Evolutionary conservation across 805 yeast species (phyloP).

Genomic region (Spathaspora arborariae): DNA sequence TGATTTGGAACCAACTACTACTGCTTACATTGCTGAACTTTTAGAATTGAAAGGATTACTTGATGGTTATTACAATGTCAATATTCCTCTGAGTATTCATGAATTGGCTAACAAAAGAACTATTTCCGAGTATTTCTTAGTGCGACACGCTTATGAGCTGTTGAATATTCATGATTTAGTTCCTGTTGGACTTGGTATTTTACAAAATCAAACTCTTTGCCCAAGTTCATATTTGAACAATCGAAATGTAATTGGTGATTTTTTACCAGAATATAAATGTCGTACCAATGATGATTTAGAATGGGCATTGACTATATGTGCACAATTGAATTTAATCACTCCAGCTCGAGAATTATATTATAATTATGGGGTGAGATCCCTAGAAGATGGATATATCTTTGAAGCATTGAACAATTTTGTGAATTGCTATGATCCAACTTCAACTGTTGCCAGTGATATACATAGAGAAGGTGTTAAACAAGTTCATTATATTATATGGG

Average conservation of each 20-base stretch:
- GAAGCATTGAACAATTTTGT: constrained; percentile 66
- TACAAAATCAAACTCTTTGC: constrained; percentile 38
- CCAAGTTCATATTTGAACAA: constrained; percentile 38
- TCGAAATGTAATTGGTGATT: constrained; percentile 45
- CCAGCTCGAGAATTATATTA: constrained; percentile 56
- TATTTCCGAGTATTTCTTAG: constrained; percentile 54
- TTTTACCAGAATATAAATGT: constrained; percentile 58
- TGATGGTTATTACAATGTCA: constrained; percentile 26
- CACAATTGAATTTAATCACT: constrained; percentile 56
- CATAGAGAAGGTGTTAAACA: constrained; percentile 34
- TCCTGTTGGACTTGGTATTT: constrained; percentile 67
- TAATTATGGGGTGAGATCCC: constrained; percentile 43
- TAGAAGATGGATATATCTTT: constrained; percentile 51
- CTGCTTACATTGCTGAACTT: constrained; percentile 58
- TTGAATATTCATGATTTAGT: constrained; percentile 50
- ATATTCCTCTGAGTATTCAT: constrained; percentile 1
- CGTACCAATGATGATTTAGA: constrained; percentile 72
- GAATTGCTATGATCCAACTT: constrained; percentile 53
- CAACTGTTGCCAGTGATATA: constrained; percentile 12
- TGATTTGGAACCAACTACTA: constrained; percentile 56
- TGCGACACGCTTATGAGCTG: constrained; percentile 53
- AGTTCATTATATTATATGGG: constrained; percentile 54
- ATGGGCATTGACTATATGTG: constrained; percentile 73
- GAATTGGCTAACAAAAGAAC: constrained; percentile 19
- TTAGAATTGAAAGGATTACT: constrained; percentile 64